Evolutionary conservation across 2,329 filamentous ascomycete species (phyloP).

Genomic region (Aspergillus novoparasiticus): DNA sequence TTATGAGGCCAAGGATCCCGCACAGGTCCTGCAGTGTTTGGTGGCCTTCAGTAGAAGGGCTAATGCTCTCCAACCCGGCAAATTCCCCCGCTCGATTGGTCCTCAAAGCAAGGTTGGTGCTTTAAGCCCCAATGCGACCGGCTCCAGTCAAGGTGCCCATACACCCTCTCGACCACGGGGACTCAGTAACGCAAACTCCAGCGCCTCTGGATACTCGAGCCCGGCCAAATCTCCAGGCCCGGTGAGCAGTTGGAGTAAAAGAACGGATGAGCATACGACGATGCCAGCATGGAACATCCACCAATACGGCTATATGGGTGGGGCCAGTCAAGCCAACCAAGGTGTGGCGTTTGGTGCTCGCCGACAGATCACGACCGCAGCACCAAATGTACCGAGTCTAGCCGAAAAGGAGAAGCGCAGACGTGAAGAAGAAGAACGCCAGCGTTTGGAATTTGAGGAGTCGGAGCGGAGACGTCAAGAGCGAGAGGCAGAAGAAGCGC

Average conservation of each 20-base stretch:
- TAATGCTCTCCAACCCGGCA: constrained; percentile 69
- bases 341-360: constrained; percentile 90
- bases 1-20: constrained; percentile 92
- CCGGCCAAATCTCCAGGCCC: constrained; percentile 61
- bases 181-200: constrained; percentile 55
- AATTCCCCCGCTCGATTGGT: constrained; percentile 77
- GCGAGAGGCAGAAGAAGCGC: constrained; percentile 53
- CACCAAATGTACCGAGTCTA: constrained; percentile 75
- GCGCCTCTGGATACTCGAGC: constrained; percentile 56
- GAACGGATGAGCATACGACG: constrained; percentile 75
- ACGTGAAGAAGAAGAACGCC: constrained; percentile 59
- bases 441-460: constrained; percentile 55
- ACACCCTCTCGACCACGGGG: constrained; percentile 40
- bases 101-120: constrained; percentile 63
- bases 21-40: constrained; percentile 92
- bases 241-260: constrained; percentile 89
- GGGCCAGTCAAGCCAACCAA: constrained; percentile 92
- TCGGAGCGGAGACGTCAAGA: constrained; percentile 53
- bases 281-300: constrained; percentile 96
- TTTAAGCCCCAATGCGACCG: constrained; percentile 69
- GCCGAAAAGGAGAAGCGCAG: constrained; percentile 79
- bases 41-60: constrained; percentile 89
- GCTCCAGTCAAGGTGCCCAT: constrained; percentile 55
- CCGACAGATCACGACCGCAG: constrained; percentile 85
- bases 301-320: constrained; percentile 98